These are phyloP conservation scores for Phlebiopsis flavidoalba DNA, from an alignment of 768 basidiomycete species.

Conservation along the genomic window DNA sequence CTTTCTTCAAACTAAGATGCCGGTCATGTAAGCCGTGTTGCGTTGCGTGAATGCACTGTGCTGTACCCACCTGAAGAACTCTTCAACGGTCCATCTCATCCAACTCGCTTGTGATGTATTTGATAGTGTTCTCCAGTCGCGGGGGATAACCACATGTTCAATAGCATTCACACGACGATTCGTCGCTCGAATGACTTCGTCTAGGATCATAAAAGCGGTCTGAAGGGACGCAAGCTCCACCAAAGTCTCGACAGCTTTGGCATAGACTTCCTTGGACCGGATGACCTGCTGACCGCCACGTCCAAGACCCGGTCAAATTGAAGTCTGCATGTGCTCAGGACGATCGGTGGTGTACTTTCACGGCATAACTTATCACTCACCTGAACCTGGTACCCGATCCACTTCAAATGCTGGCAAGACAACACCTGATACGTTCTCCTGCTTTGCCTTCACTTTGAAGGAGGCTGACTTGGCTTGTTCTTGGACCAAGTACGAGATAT, in stretches of 20 bases:
- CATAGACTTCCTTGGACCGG: conserved; percentile 94
- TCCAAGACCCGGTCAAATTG: conserved; percentile 93
- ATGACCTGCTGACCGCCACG: conserved; percentile 96
- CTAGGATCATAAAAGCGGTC: conserved; percentile 97
- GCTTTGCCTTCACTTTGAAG: conserved; percentile 90
- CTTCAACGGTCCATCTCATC: conserved; percentile 99
- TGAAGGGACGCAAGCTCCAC: conserved; percentile 96
- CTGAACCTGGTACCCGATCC: conserved; percentile 79
- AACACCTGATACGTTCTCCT: conserved; percentile 98
- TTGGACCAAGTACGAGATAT: conserved; percentile 97
- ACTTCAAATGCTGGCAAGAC: conserved; percentile 94
- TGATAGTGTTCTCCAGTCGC: conserved; percentile 93
- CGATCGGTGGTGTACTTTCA: not conserved
- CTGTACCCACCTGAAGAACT: conserved; percentile 71
- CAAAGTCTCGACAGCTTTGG: conserved; percentile 94
- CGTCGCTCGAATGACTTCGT: conserved; percentile 98
- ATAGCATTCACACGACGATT: conserved; percentile 99
- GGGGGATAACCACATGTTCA: conserved; percentile 98
- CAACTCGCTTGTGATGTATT: conserved; percentile 94
- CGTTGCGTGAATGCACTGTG: not conserved
- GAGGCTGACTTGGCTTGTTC: conserved; percentile 89
- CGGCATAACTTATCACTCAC: conserved; percentile 32
- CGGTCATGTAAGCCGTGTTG: not conserved
- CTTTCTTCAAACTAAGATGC: conserved; percentile 77
- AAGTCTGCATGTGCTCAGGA: conserved; percentile 54